Evolutionary conservation across 2,329 filamentous ascomycete genomes (phyloP).

Genomic region (Tricladium varicosporioides): DNA sequence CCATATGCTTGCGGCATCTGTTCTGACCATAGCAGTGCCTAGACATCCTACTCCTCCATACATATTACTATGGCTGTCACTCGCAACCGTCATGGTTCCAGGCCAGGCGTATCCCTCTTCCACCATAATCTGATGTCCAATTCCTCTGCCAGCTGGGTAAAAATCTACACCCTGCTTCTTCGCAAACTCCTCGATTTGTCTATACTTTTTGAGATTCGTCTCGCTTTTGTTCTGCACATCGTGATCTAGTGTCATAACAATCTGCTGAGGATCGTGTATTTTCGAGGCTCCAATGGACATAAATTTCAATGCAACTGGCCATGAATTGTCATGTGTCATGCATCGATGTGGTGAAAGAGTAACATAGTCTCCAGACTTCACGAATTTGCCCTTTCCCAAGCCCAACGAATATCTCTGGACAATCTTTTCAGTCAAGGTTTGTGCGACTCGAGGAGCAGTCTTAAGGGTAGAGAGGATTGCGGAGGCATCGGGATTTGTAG

Average conservation of each 20-base stretch:
- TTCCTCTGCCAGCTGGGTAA: slow-evolving; percentile 74
- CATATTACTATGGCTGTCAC: slow-evolving; percentile 75
- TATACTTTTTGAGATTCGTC: slow-evolving; percentile 79
- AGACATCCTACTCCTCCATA: slow-evolving; percentile 79
- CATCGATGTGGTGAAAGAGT: slow-evolving; percentile 68
- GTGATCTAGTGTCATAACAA: slow-evolving; percentile 84
- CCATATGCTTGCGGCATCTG: slow-evolving; percentile 85
- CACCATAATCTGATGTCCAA: slow-evolving; percentile 90
- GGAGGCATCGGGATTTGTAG: slow-evolving; percentile 51
- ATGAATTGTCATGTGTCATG: slow-evolving; percentile 87
- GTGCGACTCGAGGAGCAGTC: slow-evolving; percentile 44
- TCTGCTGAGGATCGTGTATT: slow-evolving; percentile 68
- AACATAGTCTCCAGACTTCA: slow-evolving; percentile 81
- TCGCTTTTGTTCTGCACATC: slow-evolving; percentile 83
- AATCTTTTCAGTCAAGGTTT: slow-evolving; percentile 92
- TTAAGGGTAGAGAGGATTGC: slow-evolving; percentile 53
- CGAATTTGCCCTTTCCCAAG: slow-evolving; percentile 70
- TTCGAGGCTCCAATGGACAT: slow-evolving; percentile 77
- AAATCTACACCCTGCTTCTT: slow-evolving; percentile 73
- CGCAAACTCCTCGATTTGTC: slow-evolving; percentile 79
- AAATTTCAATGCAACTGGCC: slow-evolving; percentile 73
- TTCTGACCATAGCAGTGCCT: slow-evolving; percentile 80
- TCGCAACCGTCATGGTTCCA: slow-evolving; percentile 77
- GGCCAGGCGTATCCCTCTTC: slow-evolving; percentile 86
- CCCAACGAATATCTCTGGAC: slow-evolving; percentile 80